phyloP scores from a whole-genome alignment of 108 stramenopile species.

The Poteriospumella lacustris region DNA sequence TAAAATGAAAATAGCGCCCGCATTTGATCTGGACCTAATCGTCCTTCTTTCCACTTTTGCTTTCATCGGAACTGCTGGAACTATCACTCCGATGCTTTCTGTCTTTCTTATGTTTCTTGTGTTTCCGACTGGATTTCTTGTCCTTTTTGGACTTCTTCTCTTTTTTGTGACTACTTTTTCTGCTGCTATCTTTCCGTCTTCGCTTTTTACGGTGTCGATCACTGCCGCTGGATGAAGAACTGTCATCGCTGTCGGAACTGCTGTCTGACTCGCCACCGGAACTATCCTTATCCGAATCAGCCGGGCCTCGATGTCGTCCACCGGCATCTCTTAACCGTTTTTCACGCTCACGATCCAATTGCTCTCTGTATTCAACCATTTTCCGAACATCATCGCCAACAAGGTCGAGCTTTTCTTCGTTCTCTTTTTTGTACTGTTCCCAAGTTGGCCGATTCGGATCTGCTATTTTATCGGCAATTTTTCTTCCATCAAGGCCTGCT shows the following conservation, averaged over 20 bases:
- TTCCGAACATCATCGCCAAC: slow-evolving; percentile 73
- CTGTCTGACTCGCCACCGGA: background rate
- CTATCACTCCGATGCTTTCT: too few relatives aligned
- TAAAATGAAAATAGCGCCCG: too few relatives aligned
- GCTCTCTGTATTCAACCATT: slow-evolving; percentile 83
- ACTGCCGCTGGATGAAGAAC: background rate
- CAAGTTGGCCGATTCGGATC: slow-evolving; percentile 91
- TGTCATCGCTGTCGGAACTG: background rate
- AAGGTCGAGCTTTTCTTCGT: slow-evolving; percentile 83
- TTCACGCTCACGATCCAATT: slow-evolving; percentile 82
- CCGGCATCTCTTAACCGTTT: slow-evolving; percentile 56
- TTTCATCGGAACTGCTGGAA: too few relatives aligned
- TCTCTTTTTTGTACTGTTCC: slow-evolving; percentile 95
- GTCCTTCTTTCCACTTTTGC: too few relatives aligned
- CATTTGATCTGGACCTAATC: too few relatives aligned
- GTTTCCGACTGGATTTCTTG: background rate
- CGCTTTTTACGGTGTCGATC: background rate
- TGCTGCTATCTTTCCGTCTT: background rate
- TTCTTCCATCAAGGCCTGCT: slow-evolving; percentile 79
- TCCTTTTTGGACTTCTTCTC: background rate
- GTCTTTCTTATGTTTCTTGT: slow-evolving; percentile 23
- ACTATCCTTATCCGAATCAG: background rate
- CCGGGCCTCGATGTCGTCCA: slow-evolving; percentile 55
- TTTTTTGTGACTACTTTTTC: background rate
- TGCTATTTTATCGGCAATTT: slow-evolving; percentile 82